phyloP scores from a whole-genome alignment of 2,329 filamentous ascomycete genomes.

The Chaetomium globosum region DNA sequence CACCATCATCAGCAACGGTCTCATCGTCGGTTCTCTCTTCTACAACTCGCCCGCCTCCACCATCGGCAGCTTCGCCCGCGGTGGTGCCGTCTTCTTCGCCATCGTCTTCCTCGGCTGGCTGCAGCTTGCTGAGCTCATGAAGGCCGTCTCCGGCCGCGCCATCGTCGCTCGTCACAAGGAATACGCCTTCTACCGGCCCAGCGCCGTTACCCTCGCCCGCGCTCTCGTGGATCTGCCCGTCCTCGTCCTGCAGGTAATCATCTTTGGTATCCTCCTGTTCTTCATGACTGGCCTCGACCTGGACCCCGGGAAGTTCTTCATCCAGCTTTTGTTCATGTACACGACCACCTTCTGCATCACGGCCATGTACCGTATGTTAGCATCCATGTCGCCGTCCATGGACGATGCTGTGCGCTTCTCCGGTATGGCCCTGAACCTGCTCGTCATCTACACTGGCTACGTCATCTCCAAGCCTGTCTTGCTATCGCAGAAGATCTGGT shows the following conservation, averaged over 20 bases:
- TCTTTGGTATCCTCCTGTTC: conserved; percentile 74
- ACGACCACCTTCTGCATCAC: conserved; percentile 60
- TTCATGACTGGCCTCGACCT: conserved; percentile 74
- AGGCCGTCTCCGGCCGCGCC: conserved; percentile 69
- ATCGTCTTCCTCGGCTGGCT: conserved; percentile 64
- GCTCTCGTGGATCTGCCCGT: conserved; percentile 62
- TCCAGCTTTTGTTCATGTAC: conserved; percentile 64
- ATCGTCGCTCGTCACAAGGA: conserved; percentile 56
- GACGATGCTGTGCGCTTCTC: conserved; percentile 64
- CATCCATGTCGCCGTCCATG: conserved; percentile 60
- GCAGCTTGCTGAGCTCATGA: conserved; percentile 76
- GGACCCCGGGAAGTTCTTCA: conserved; percentile 68
- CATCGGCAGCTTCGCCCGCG: conserved; percentile 62
- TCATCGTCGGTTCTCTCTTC: conserved; percentile 80
- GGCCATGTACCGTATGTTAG: conserved; percentile 61
- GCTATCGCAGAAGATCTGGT: conserved; percentile 66
- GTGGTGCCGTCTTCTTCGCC: conserved; percentile 54
- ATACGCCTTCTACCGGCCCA: conserved; percentile 57
- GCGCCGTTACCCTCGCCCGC: conserved; percentile 59
- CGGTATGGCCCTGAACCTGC: conserved; percentile 59
- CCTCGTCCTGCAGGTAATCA: conserved; percentile 65
- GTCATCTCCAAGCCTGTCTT: conserved; percentile 61
- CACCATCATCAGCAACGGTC: conserved; percentile 71
- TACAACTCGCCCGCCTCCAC: conserved; percentile 66
- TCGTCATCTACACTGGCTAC: conserved; percentile 70